Percentiles rank a stretch among this genome's conserved stretches.
Evolutionary conservation across 2,329 filamentous ascomycete genomes (phyloP).

Genomic region (Helminthosporium solani): DNA sequence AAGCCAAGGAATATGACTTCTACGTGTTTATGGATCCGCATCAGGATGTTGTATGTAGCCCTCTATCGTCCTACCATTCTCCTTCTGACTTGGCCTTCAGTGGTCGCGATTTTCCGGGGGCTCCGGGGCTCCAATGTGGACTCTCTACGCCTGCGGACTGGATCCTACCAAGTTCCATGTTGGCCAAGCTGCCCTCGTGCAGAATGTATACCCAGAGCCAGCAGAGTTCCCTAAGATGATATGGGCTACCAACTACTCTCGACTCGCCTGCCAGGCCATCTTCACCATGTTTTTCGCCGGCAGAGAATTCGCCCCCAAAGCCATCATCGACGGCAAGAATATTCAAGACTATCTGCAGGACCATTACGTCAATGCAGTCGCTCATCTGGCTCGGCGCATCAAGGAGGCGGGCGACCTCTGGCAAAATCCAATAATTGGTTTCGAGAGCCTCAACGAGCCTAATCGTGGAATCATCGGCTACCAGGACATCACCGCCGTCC

Average conservation of each 20-base stretch:
- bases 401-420: constrained; percentile 87
- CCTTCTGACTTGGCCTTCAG: constrained; percentile 45
- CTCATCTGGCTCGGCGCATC: constrained; percentile 79
- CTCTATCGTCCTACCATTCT: constrained; percentile 2
- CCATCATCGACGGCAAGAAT: constrained; percentile 89
- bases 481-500: constrained; percentile 76
- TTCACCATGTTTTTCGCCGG: constrained; percentile 95
- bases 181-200: constrained; percentile 89
- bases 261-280: constrained; percentile 82
- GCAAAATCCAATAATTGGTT: constrained; percentile 84
- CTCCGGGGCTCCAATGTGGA: constrained; percentile 97
- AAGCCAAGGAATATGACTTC: constrained; percentile 88
- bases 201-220: constrained; percentile 87
- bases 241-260: constrained; percentile 95
- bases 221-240: constrained; percentile 96
- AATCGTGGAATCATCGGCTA: constrained; percentile 85
- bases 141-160: constrained; percentile 87
- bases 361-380: constrained; percentile 79
- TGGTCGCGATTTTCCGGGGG: constrained; percentile 95
- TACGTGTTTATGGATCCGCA: constrained; percentile 99
- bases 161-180: constrained; percentile 81
- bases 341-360: constrained; percentile 93
- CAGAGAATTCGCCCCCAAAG: constrained; percentile 89
- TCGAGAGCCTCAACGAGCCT: constrained; percentile 96
- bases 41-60: constrained; percentile 79